Evolutionary conservation across 768 basidiomycete species (phyloP), one percentile per base, ranked within the genome.

Genomic region (Aureoboletus auriporus): DNA sequence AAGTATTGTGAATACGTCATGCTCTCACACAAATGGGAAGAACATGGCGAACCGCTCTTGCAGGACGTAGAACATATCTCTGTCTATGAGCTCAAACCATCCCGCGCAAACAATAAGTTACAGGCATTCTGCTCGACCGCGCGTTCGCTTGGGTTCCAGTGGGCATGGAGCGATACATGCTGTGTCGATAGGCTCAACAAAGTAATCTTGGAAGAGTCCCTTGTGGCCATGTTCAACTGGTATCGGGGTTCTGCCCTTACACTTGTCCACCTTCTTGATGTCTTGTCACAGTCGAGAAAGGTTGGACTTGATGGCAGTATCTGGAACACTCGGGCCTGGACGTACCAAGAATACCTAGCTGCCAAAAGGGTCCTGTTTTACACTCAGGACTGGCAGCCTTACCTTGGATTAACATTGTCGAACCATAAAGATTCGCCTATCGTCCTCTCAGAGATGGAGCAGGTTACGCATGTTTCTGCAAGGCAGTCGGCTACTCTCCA

Each of bases 191-290:
- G 31, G 10, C 9, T 13, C 1, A 6, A 42, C n/a, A 42, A 35
- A 0, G 40, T 44, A 10, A 46, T 49, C 5, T 14, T 39, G 14
- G 47, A 59, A 33, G 56, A 58, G 13, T 51, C 56, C 0, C 11
- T 58, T n/a, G 47, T 51, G 1, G 47, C 55, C 10, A 51, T 56
- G 54, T 56, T 56, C 37, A 30, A 13, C 1, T 56, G 49, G 54
- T 56, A 38, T 27, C 57, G 20, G 2, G 20, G 20, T 2, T 23
- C 20, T 2, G 2, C 20, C 2, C 20, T 23, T 4, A 23, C 20
- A 0, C 10, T 59, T 1, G 29, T 59, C 16, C 36, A 56, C 33
- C 57, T 59, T n/a, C 46, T 7, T 1, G 51, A 30, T 11, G 40
- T 53, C 13, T 28, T 0, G 1, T 60, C 54, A 1, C 6, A 44